These are phyloP conservation scores for Coniella vitis DNA, from an alignment of 2,329 filamentous ascomycete genomes.

Conservation along the genomic window DNA sequence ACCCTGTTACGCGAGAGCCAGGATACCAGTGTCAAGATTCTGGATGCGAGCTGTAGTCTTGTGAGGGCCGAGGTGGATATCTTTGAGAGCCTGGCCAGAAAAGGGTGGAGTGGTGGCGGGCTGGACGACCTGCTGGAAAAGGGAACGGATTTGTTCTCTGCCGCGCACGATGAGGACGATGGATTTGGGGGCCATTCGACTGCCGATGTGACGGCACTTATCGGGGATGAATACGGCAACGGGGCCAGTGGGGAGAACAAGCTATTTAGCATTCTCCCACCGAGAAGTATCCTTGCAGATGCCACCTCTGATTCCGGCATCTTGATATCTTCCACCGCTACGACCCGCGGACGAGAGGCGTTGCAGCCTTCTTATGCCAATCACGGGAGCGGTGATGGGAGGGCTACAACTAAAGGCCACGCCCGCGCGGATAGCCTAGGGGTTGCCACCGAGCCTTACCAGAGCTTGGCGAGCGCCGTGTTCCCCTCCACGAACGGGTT, in stretches of 20 bases:
- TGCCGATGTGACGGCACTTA: too few relatives aligned
- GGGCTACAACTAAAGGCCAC: too few relatives aligned
- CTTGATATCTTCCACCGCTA: not conserved
- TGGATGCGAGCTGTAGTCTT: slow-evolving; percentile 58
- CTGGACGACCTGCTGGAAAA: slow-evolving; percentile 60
- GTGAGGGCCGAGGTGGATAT: slow-evolving; percentile 65
- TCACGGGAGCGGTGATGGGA: too few relatives aligned
- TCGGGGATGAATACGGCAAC: slow-evolving; percentile 26
- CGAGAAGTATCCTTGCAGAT: slow-evolving; percentile 57
- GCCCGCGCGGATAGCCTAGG: slow-evolving; percentile 49
- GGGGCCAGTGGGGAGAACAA: slow-evolving; percentile 34
- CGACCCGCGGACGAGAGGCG: not conserved
- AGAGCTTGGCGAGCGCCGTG: slow-evolving; percentile 48
- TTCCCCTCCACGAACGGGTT: slow-evolving; percentile 19
- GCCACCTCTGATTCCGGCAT: slow-evolving; percentile 32
- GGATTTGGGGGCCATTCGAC: slow-evolving; percentile 18
- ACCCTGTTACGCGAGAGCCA: slow-evolving; percentile 56
- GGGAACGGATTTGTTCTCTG: slow-evolving; percentile 52
- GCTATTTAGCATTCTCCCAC: slow-evolving; percentile 58
- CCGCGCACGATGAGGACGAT: slow-evolving; percentile 26
- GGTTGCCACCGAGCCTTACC: slow-evolving; percentile 46
- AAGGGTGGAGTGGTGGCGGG: slow-evolving; percentile 61
- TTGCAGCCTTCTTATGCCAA: too few relatives aligned
- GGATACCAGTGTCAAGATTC: slow-evolving; percentile 54
- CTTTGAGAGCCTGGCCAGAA: slow-evolving; percentile 58